Base-by-base conservation (phyloP, 352 stramenopile genomes). In the Phytophthora pini region DNA sequence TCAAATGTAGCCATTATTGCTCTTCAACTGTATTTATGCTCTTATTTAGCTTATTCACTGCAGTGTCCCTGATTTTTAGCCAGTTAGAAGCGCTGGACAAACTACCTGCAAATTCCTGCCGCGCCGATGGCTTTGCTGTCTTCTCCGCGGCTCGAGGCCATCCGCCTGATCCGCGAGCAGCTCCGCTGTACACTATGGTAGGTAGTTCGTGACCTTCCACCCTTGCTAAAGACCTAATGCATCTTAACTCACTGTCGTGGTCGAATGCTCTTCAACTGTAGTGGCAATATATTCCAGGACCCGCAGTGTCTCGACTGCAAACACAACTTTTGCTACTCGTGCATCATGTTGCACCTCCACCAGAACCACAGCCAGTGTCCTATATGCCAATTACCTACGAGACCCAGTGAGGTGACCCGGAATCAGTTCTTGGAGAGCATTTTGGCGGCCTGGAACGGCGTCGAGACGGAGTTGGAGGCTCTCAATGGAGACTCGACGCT, bases 381-480 rank as follows among this genome's bases (percentile, higher is more conserved):
- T 2, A 80, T 70, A 36, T 95, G 88, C 56, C 76, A 77, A 10
- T 75, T 95, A 56, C 88, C 88, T 17, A 92, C 84, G 52, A 75
- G 76, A 36, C 86, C 86, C 9, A 92, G 79, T 57, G 88, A 95
- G 41, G 80, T 94, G 54, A 93, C 80, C 36, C 81, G 86, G 26
- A 95, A 95, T 65, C 88, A 93, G 71, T 95, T 93, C 63, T 70
- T 95, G 8, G 77, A 94, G 72, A 93, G 84, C 61, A 89, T 95
- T 63, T 64, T 95, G 22, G 74, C 71, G 32, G 82, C 87, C 20
- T 95, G 88, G 88, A 88, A 88, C 26, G 44, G 50, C 24, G 84
- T 95, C n/a, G 88, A 95, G 64, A 59, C 52, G 29, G 80, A 89
- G 52, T 72, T 95, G 20, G 56, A 59, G 22, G 38, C 65, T 40